Evolutionary conservation across 257 asterid genomes (phyloP).

Genomic region (Scutellaria minor): DNA sequence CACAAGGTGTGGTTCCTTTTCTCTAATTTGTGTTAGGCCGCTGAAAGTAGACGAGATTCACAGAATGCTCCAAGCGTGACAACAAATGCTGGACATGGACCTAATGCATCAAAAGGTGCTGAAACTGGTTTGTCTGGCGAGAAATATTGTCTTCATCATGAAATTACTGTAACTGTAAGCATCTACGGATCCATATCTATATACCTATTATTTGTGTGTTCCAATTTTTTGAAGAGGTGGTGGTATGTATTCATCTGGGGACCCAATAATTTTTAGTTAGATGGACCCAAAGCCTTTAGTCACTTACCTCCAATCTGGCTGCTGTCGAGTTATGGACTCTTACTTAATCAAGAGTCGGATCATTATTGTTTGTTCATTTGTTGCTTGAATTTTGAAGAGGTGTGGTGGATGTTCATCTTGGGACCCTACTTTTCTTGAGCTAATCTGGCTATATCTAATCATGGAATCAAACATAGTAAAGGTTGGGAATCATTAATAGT

Average conservation of each 20-base stretch:
- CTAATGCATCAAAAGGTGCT: conserved; percentile 49
- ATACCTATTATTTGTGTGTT: conserved; percentile 19
- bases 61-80: conserved; percentile 40
- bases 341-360: conserved; percentile 7
- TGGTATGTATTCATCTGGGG: conserved; percentile 11
- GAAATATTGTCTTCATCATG: conserved; percentile 69
- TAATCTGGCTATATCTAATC: not conserved
- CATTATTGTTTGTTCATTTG: not conserved
- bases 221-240: conserved; percentile 3
- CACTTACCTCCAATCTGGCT: conserved; percentile 8
- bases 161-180: conserved; percentile 77
- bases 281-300: not conserved
- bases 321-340: not conserved
- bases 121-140: conserved; percentile 65
- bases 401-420: not conserved
- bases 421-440: not conserved
- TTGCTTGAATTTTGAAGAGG: not conserved
- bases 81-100: conserved; percentile 36
- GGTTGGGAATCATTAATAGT: not conserved
- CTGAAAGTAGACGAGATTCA: conserved; percentile 43
- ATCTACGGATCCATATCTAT: conserved; percentile 18
- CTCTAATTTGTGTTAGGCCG: conserved; percentile 46
- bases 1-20: conserved; percentile 6
- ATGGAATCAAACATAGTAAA: conserved; percentile 1
- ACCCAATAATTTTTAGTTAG: conserved; percentile 1